phyloP scores from a whole-genome alignment of 148 eudicot genomes.

The Hydrangea macrophylla region DNA sequence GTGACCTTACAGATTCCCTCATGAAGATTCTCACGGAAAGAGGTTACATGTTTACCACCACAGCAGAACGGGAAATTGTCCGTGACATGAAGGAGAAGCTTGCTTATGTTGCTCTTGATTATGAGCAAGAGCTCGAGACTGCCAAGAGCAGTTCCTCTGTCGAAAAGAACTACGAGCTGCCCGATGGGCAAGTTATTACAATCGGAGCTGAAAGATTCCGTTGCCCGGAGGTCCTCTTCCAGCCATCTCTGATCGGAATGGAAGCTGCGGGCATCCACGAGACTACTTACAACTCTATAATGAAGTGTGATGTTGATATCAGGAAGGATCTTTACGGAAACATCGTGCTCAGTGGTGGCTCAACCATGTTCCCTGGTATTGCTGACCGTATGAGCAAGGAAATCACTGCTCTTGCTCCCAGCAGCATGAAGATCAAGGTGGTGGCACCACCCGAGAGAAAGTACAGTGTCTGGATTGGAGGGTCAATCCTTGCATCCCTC shows the following conservation, averaged over 20 bases:
- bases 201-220: slow-evolving; percentile 38
- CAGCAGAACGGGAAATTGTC: slow-evolving; percentile 37
- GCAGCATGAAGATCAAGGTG: slow-evolving; percentile 43
- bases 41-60: slow-evolving; percentile 37
- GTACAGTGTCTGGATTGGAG: slow-evolving; percentile 46
- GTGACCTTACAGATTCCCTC: slow-evolving; percentile 26
- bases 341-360: slow-evolving; percentile 41
- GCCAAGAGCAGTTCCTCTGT: slow-evolving; percentile 34
- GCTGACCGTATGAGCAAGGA: slow-evolving; percentile 43
- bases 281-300: slow-evolving; percentile 33
- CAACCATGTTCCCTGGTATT: slow-evolving; percentile 43
- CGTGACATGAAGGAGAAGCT: slow-evolving; percentile 40
- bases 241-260: slow-evolving; percentile 32
- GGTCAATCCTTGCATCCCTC: slow-evolving; percentile 39
- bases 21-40: slow-evolving; percentile 36
- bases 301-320: slow-evolving; percentile 40
- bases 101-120: slow-evolving; percentile 36
- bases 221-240: slow-evolving; percentile 38
- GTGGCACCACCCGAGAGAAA: slow-evolving; percentile 47
- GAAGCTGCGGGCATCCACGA: slow-evolving; percentile 37
- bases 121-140: slow-evolving; percentile 31
- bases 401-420: slow-evolving; percentile 34
- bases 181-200: slow-evolving; percentile 36
- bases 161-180: slow-evolving; percentile 40
- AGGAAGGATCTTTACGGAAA: slow-evolving; percentile 38